Evolutionary conservation across 1,284 basidiomycete species (phyloP), one percentile per base, ranked within the genome.

Genomic region (Violaceomyces palustris): DNA sequence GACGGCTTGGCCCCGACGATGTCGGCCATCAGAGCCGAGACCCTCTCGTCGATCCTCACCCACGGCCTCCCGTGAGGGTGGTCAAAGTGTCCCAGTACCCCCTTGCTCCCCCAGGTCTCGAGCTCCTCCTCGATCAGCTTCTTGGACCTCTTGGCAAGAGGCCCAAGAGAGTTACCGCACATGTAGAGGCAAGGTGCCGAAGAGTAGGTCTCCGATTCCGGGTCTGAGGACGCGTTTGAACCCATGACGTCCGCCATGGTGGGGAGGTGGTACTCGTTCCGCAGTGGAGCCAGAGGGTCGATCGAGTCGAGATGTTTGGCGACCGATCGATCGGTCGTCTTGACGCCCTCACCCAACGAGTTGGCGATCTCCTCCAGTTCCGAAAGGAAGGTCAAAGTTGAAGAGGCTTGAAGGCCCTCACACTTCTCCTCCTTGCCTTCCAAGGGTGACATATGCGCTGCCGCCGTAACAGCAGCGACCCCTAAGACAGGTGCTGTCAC

Each of bases 161-260:
- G 79, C 1, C 93, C 93, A 3, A 98, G 81, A 32, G 91, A 96
- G 77, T 99, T 98, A 34, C 93, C 94, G 74, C 89, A 94, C 39
- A 99, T 83, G 75, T 98, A 99, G 30, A 85, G 82, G 72, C 82
- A 48, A 21, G 50, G 36, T 25, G 46, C 58, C 27, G 49, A 44
- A 10, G 54, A 45, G 1, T 47, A 36, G 0, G 50, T 57, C 23
- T 57, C 59, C 11, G 53, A 37, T 5, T 23, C 24, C 6, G 45
- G 27, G 34, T 44, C 39, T 6, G 10, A 6, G 4, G 30, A 4
- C 9, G 23, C 23, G 28, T 25, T 19, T 19, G 31, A 35, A 23
- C n/a, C n/a, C 48, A 54, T 53, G 19, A 63, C 56, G 40, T 59
- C 59, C 23, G 40, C 47, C 42, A 62, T 47, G 3, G 50, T 61